Conservation (phyloP, 306 rosid species). For the Medicago truncatula region DNA sequence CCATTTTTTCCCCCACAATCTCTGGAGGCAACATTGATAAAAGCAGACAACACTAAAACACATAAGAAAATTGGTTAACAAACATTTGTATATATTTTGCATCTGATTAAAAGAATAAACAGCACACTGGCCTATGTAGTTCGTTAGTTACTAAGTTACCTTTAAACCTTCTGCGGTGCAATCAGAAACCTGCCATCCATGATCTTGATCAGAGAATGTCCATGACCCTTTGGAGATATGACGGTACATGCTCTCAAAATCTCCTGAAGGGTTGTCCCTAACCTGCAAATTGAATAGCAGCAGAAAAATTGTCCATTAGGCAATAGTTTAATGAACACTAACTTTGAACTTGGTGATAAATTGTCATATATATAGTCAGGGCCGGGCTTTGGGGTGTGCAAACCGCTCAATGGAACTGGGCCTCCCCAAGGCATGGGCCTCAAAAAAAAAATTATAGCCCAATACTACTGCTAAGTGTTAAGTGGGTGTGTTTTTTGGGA, state of each 20-base stretch:
- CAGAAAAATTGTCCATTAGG: no score
- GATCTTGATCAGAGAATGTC: constrained; percentile 86
- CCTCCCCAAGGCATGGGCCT: no score
- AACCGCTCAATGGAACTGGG: no score
- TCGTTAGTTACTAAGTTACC: constrained; percentile 43
- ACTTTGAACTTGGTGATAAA: no score
- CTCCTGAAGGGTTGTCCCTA: constrained; percentile 64
- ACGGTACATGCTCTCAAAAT: constrained; percentile 65
- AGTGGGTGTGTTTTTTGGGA: no score
- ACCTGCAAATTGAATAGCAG: constrained; percentile 44
- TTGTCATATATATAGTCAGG: no score
- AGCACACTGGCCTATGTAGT: neutral
- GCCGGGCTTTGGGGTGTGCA: no score
- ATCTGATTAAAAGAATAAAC: no score
- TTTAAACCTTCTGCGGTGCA: constrained; percentile 81
- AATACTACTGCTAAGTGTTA: no score
- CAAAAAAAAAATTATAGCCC: no score
- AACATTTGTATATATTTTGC: no score
- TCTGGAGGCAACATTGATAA: constrained; percentile 63
- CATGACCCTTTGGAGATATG: constrained; percentile 86
- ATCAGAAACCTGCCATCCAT: constrained; percentile 92
- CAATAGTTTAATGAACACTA: no score
- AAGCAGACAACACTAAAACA: constrained; percentile 67
- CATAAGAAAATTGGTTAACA: neutral
- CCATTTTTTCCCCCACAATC: constrained; percentile 55